Evolutionary conservation across 2,329 filamentous ascomycete genomes (phyloP).

Genomic region (Zymoseptoria crescenta): DNA sequence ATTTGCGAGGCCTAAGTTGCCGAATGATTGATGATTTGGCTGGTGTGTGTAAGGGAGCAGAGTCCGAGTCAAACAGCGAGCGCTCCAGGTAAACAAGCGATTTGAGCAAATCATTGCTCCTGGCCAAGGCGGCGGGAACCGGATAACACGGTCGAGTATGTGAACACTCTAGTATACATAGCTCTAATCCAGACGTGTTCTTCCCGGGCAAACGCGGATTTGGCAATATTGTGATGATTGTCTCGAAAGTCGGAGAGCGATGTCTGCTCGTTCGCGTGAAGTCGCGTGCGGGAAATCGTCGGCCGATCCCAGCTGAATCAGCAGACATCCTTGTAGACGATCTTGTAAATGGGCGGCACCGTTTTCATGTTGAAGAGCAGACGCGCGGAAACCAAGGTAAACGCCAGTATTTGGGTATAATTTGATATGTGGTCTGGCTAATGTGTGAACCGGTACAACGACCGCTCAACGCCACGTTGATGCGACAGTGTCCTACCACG

Average conservation of each 20-base stretch:
- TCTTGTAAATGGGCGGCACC: too few relatives aligned
- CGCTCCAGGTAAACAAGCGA: not conserved
- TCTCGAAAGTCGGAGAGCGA: not conserved
- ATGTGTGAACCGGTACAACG: too few relatives aligned
- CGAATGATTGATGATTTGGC: not conserved
- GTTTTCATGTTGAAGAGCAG: not conserved
- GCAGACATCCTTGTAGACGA: not conserved
- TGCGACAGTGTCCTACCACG: not conserved
- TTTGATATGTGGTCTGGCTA: not conserved
- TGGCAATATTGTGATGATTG: not conserved
- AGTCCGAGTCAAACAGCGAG: not conserved
- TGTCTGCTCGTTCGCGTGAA: not conserved
- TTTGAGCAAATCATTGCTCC: not conserved
- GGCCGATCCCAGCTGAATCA: not conserved
- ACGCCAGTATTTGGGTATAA: not conserved
- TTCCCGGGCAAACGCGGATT: not conserved
- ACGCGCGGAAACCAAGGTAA: not conserved
- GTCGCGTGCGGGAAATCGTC: not conserved
- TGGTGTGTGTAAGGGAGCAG: not conserved
- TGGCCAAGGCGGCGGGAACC: not conserved
- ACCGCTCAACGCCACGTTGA: not conserved
- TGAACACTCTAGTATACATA: not conserved
- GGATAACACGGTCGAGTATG: not conserved
- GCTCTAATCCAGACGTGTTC: too few relatives aligned
- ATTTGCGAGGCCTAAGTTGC: not conserved